Evolutionary conservation across 2,329 filamentous ascomycete genomes (phyloP), one percentile per base, ranked within the genome.

Genomic region (Drechslerella stenobrocha): DNA sequence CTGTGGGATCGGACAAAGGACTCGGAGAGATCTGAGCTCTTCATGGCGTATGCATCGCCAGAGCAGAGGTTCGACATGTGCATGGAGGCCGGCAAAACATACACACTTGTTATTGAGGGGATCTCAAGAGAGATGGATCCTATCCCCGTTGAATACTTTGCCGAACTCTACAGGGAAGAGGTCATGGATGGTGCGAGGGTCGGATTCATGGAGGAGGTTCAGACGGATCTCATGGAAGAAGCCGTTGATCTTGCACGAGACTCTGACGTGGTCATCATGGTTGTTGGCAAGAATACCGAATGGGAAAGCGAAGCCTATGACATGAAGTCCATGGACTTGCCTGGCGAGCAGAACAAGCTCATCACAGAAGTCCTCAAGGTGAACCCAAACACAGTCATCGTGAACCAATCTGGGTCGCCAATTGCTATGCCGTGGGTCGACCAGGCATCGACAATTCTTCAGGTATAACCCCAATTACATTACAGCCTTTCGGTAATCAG

Each of bases 381-480:
- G 0, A 90, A 91, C 75, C 79, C 84, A 2, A 85, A 85, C 57
- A 86, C 87, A 0, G 83, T 84, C 0, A 83, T 93, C 1, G 85
- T 91, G 1, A 84, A 89, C 74, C 88, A 91, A 72, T 89, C 87
- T 0, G 89, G 88, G 32, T 89, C 87, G 0, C 88, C 88, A 0
- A 82, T 88, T 22, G 80, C 82, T 56, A 86, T 90, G 85, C 86
- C 87, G 0, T 89, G 86, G 86, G 79, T 83, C 0, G 74, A 78
- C 13, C 76, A 80, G 28, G 82, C 83, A 1, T 75, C 77, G 30
- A 75, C 70, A n/a, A 52, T 77, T 2, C 50, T 77, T 9, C 75
- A 76, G 58, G 74, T 74, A 24, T 73, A 72, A n/a, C 20, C n/a
- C 26, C 37, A 32, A 9, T 50, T 44, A 30, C 52, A 47, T 44